Evolutionary conservation across 23 red algal genomes (phyloP).

Genomic region (Gracilaria vermiculophylla): DNA sequence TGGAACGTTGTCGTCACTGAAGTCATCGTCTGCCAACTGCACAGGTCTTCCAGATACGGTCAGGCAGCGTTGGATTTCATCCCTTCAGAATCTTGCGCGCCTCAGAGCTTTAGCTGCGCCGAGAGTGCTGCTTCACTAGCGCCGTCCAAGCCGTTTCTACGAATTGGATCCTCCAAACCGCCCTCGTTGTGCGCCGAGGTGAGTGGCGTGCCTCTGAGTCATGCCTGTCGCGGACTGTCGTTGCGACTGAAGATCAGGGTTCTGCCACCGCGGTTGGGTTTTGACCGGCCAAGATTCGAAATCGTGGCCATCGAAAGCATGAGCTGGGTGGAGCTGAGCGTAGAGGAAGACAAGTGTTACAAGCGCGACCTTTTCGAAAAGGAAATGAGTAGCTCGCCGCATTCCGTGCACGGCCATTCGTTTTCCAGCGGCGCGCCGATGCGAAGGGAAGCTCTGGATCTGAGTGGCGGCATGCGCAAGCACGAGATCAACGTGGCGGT

Average conservation of each 20-base stretch:
- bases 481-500: conserved; percentile 23
- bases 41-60: conserved; percentile 28
- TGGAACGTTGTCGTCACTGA: conserved; percentile 8
- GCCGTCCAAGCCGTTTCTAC: not conserved
- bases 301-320: conserved; percentile 6
- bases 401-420: not conserved
- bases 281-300: conserved; percentile 31
- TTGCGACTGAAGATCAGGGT: conserved; percentile 14
- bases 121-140: not conserved
- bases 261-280: not conserved
- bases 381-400: not conserved
- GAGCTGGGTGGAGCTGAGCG: conserved; percentile 33
- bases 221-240: conserved; percentile 22
- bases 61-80: conserved; percentile 53
- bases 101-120: not conserved
- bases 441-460: conserved; percentile 20
- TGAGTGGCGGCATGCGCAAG: conserved; percentile 23
- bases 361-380: not conserved
- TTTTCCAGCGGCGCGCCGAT: not conserved
- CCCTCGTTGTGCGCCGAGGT: conserved; percentile 11
- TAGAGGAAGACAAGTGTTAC: conserved; percentile 11
- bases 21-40: conserved; percentile 35
- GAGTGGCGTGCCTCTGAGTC: conserved; percentile 22
- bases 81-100: not conserved
- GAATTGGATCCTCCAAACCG: conserved; percentile 26